phyloP scores from a whole-genome alignment of 148 eudicot genomes.

The Euryodendron excelsum region DNA sequence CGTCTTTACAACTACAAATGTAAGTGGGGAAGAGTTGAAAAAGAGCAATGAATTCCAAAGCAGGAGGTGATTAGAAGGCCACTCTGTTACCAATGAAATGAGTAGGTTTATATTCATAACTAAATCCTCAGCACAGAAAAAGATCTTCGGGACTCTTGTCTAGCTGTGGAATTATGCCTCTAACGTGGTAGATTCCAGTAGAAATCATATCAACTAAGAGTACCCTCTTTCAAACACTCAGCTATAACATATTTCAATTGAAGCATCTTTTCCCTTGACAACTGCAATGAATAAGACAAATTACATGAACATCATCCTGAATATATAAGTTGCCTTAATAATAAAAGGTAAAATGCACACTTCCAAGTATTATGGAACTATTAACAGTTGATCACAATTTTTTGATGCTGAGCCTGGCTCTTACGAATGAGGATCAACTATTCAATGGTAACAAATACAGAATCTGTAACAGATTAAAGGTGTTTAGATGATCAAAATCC shows the following conservation, averaged over 20 bases:
- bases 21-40: background rate
- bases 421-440: background rate
- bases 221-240: slow-evolving; percentile 57
- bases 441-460: background rate
- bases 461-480: background rate
- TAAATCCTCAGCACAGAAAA: background rate
- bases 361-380: background rate
- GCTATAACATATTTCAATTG: slow-evolving; percentile 53
- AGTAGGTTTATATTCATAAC: background rate
- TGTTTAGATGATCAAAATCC: background rate
- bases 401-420: background rate
- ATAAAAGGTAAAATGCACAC: background rate
- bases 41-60: background rate
- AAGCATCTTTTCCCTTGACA: slow-evolving; percentile 60
- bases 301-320: slow-evolving; percentile 1
- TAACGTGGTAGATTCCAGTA: background rate
- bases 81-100: background rate
- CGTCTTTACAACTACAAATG: background rate
- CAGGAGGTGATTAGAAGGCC: background rate
- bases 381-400: background rate
- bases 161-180: background rate
- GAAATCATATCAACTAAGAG: slow-evolving; percentile 32
- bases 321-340: background rate
- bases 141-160: background rate
- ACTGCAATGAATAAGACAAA: slow-evolving; percentile 36